phyloP scores from a whole-genome alignment of 1,284 basidiomycete species.

The Irpex lacteus region DNA sequence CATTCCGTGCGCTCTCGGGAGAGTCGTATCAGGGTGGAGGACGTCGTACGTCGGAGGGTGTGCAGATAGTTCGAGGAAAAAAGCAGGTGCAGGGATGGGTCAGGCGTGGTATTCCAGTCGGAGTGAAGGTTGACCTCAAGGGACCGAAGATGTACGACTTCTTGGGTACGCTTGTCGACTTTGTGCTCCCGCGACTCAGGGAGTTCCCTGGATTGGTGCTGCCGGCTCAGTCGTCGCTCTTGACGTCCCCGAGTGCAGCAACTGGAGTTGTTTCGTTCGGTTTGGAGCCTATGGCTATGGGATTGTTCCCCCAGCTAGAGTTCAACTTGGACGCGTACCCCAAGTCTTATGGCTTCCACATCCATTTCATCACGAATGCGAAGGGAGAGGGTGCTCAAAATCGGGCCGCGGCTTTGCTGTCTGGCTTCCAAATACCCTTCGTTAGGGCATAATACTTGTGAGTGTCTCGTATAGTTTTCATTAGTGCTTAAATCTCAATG shows the following conservation, averaged over 20 bases:
- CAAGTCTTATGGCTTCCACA: slow-evolving; percentile 82
- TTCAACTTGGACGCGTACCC: slow-evolving; percentile 90
- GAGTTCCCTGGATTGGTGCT: slow-evolving; percentile 85
- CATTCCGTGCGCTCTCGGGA: slow-evolving; percentile 85
- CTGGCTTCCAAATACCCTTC: slow-evolving; percentile 64
- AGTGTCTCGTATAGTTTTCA: background rate
- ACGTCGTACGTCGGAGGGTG: slow-evolving; percentile 65
- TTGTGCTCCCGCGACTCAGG: slow-evolving; percentile 90
- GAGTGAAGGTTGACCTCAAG: slow-evolving; percentile 87
- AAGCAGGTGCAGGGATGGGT: slow-evolving; percentile 88
- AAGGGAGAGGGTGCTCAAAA: slow-evolving; percentile 84
- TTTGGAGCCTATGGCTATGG: slow-evolving; percentile 81
- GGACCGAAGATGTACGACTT: slow-evolving; percentile 96
- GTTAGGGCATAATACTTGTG: background rate
- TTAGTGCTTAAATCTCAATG: background rate
- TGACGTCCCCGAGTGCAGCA: slow-evolving; percentile 72
- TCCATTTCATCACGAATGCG: slow-evolving; percentile 88
- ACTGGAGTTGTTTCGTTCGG: slow-evolving; percentile 90
- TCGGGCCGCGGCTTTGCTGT: slow-evolving; percentile 78
- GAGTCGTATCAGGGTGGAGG: slow-evolving; percentile 74
- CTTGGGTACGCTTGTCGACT: slow-evolving; percentile 85
- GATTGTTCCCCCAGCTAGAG: slow-evolving; percentile 92
- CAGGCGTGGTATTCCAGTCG: slow-evolving; percentile 79
- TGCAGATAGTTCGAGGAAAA: slow-evolving; percentile 79
- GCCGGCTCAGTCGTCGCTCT: slow-evolving; percentile 59